These are phyloP conservation scores for Pancytospora epiphaga DNA, from an alignment of 371 early-diverging fungal genomes.

Conservation along the genomic window DNA sequence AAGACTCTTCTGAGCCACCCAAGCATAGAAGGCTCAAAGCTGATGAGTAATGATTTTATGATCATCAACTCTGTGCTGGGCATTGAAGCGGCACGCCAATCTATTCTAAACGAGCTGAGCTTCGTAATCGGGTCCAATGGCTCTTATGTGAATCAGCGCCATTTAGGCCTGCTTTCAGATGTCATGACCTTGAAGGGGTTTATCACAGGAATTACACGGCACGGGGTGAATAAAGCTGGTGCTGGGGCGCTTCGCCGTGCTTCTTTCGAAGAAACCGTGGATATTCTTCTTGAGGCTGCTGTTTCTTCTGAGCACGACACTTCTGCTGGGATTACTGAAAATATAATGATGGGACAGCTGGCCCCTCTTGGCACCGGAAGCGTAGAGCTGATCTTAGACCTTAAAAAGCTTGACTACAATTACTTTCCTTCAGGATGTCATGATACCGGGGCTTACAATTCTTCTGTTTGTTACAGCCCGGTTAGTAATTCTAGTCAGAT, in stretches of 20 bases:
- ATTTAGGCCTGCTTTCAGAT: conserved; percentile 84
- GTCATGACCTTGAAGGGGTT: conserved; percentile 89
- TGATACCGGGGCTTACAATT: conserved; percentile 28
- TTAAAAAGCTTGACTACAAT: conserved; percentile 41
- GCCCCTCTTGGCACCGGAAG: conserved; percentile 92
- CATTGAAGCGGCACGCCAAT: conserved; percentile 86
- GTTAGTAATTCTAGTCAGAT: neutral
- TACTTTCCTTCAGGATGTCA: too few relatives aligned
- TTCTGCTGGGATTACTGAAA: conserved; percentile 81
- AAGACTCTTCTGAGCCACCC: conserved; percentile 72
- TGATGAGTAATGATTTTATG: conserved; percentile 78
- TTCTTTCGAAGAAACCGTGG: conserved; percentile 98
- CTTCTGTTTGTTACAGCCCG: conserved; percentile 15
- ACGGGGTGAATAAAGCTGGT: conserved; percentile 89
- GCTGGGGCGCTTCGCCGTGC: conserved; percentile 87
- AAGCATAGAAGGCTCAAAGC: conserved; percentile 70
- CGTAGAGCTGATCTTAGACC: conserved; percentile 68
- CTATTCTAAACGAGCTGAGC: conserved; percentile 79
- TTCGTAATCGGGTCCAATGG: conserved; percentile 91
- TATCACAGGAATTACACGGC: conserved; percentile 90
- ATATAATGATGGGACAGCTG: conserved; percentile 91
- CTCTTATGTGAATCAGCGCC: conserved; percentile 89
- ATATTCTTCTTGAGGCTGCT: conserved; percentile 92
- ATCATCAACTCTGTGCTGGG: conserved; percentile 86
- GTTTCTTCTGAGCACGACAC: conserved; percentile 79